Conservation (phyloP, 768 basidiomycete genomes). For the Pisolithus sp. region DNA sequence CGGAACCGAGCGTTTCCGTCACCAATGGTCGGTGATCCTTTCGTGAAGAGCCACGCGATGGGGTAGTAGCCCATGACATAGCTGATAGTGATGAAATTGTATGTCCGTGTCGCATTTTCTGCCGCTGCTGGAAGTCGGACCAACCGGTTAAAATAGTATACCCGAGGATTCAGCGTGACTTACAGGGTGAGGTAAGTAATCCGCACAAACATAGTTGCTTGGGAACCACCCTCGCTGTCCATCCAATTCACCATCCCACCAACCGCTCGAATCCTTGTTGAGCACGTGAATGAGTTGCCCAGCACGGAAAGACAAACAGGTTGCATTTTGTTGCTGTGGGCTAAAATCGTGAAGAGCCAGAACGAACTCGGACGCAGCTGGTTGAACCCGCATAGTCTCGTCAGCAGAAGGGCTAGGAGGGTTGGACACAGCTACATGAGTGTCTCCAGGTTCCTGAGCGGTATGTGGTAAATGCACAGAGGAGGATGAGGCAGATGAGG, state of each 20-base stretch:
- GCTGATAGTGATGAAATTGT: slow-evolving; percentile 46
- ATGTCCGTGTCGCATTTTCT: slow-evolving; percentile 41
- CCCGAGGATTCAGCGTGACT: slow-evolving; percentile 20
- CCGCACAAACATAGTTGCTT: slow-evolving; percentile 85
- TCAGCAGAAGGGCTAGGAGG: slow-evolving; percentile 40
- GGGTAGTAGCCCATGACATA: slow-evolving; percentile 48
- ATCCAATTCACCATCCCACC: slow-evolving; percentile 98
- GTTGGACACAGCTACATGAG: slow-evolving; percentile 20
- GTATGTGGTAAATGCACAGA: slow-evolving; percentile 39
- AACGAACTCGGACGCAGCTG: slow-evolving; percentile 58
- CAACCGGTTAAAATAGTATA: not conserved
- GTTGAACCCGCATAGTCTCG: slow-evolving; percentile 39
- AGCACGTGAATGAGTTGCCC: slow-evolving; percentile 91
- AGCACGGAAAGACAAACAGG: slow-evolving; percentile 82
- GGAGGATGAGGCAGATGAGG: slow-evolving; percentile 47
- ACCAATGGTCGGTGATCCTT: slow-evolving; percentile 40
- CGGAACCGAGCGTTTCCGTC: slow-evolving; percentile 41
- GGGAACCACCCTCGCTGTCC: slow-evolving; percentile 95
- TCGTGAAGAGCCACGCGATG: slow-evolving; percentile 31
- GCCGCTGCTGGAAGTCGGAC: slow-evolving; percentile 18
- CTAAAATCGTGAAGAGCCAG: slow-evolving; percentile 89
- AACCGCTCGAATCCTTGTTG: slow-evolving; percentile 81
- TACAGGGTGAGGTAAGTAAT: slow-evolving; percentile 43
- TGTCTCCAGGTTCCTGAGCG: slow-evolving; percentile 24
- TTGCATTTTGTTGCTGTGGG: slow-evolving; percentile 63